Evolutionary conservation across 2,329 filamentous ascomycete species (phyloP), one percentile per base, ranked within the genome.

Genomic region (Monosporascus sp.): DNA sequence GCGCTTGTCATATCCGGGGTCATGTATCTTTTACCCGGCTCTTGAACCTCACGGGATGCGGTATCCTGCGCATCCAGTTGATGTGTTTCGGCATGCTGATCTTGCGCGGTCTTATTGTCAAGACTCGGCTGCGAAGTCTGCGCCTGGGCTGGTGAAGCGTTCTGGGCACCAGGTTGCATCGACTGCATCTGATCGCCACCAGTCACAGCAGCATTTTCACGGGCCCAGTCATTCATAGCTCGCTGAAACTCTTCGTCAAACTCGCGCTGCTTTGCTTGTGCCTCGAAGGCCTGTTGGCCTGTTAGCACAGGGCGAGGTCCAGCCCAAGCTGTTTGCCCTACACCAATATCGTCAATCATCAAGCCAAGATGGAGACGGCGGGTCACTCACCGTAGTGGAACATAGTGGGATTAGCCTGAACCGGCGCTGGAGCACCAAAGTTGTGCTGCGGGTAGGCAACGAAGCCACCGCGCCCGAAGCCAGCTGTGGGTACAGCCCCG

Each of bases 81-180:
- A 52, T 72, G 69, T 45, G 67, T 64, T 17, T 68, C 69, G 27
- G 43, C 59, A 55, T 34, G 50, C 54, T 45, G 47, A 41, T 47
- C 48, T 45, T 56, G 57, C 48, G 31, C 54, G 52, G 46, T 19
- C 7, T 22, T 20, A 20, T 14, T 27, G 7, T 48, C 17, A 9
- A 46, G 24, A 24, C 51, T 56, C 56, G 9, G 46, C 22, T 4
- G 58, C 56, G 19, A 60, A 58, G 5, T 58, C 56, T 37, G 48
- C 44, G 9, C 56, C 51, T 9, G 16, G 16, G n/a, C 14, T 7
- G 11, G 17, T 11, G 31, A 34, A 34, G 31, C 31, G 31, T 34
- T 34, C 19, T 20, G 34, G 27, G 26, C 26, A 27, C 26, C 19
- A 19, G 44, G 14, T n/a, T 7, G 7, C 36, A 31, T 11, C n/a